Evolutionary conservation across 108 stramenopile species (phyloP).

Genomic region (Pinguiococcus pyrenoidosus): DNA sequence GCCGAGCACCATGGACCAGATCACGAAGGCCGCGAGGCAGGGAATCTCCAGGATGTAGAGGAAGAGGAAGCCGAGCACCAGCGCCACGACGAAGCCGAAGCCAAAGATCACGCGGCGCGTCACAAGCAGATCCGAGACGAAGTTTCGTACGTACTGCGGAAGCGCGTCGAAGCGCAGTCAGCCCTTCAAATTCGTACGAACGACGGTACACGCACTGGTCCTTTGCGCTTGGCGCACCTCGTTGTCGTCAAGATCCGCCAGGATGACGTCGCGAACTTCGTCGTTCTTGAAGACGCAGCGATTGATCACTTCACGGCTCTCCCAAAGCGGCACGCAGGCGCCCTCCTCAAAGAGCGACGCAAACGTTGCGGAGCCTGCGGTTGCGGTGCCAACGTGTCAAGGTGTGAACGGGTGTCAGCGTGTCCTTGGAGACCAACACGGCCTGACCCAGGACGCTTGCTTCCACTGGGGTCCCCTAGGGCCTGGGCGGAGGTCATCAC

Average conservation of each 20-base stretch:
- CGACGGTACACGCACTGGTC: background rate
- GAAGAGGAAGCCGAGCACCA: slow-evolving; percentile 17
- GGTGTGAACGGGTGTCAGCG: too few species aligned
- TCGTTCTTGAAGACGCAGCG: slow-evolving; percentile 13
- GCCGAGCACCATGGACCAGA: slow-evolving; percentile 19
- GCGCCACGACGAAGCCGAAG: slow-evolving; percentile 28
- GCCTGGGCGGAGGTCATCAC: too few species aligned
- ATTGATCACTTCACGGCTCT: slow-evolving; percentile 1
- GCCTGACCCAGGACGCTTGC: too few species aligned
- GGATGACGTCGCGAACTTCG: too few species aligned
- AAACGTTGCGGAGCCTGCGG: too few species aligned
- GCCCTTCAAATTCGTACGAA: background rate
- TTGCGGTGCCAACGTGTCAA: too few species aligned
- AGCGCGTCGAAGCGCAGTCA: slow-evolving; percentile 7
- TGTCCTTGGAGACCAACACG: too few species aligned
- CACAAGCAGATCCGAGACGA: slow-evolving; percentile 23
- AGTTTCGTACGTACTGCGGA: slow-evolving; percentile 13
- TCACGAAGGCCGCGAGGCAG: slow-evolving; percentile 1
- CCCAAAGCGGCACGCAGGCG: background rate
- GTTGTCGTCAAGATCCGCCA: too few species aligned
- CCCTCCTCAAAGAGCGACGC: slow-evolving; percentile 7
- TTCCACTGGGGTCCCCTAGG: too few species aligned
- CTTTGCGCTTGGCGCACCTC: too few species aligned
- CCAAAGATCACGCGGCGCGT: slow-evolving; percentile 26
- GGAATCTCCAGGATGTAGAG: slow-evolving; percentile 15